phyloP scores from a whole-genome alignment of 2,329 filamentous ascomycete species.

The Talaromyces sp. region DNA sequence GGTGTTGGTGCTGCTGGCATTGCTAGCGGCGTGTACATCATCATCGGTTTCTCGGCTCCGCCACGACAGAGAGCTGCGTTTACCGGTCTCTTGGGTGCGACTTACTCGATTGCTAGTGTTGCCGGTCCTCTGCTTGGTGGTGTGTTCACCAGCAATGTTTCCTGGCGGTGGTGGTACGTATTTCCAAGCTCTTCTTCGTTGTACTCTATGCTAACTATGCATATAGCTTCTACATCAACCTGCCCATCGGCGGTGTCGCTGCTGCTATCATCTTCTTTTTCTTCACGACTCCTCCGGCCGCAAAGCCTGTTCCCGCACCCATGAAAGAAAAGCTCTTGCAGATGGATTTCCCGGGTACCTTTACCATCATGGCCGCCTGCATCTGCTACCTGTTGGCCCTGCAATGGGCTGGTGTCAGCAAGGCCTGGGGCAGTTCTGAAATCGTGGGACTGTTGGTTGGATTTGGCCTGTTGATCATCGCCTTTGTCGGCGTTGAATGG shows the following conservation, averaged over 20 bases:
- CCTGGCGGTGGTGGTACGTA: conserved; percentile 40
- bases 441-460: conserved; percentile 8
- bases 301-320: conserved; percentile 7
- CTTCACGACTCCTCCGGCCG: conserved; percentile 18
- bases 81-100: conserved; percentile 45
- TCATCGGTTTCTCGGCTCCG: conserved; percentile 19
- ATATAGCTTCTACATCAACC: conserved; percentile 29
- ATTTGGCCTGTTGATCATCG: conserved; percentile 18
- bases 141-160: conserved; percentile 40
- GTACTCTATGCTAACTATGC: conserved; percentile 7
- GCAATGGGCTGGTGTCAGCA: conserved; percentile 11
- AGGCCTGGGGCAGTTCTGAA: conserved; percentile 8
- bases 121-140: conserved; percentile 45
- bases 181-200: background rate
- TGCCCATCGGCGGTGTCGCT: conserved; percentile 26
- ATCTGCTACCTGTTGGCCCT: conserved; percentile 13
- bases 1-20: conserved; percentile 31
- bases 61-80: conserved; percentile 8
- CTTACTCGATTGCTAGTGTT: conserved; percentile 46
- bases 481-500: conserved; percentile 16
- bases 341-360: conserved; percentile 20
- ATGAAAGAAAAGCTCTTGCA: conserved; percentile 19
- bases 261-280: conserved; percentile 21
- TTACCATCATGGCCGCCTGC: conserved; percentile 16
- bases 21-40: conserved; percentile 22